phyloP scores from a whole-genome alignment of 305 asterid species.

The Nicotiana rustica region DNA sequence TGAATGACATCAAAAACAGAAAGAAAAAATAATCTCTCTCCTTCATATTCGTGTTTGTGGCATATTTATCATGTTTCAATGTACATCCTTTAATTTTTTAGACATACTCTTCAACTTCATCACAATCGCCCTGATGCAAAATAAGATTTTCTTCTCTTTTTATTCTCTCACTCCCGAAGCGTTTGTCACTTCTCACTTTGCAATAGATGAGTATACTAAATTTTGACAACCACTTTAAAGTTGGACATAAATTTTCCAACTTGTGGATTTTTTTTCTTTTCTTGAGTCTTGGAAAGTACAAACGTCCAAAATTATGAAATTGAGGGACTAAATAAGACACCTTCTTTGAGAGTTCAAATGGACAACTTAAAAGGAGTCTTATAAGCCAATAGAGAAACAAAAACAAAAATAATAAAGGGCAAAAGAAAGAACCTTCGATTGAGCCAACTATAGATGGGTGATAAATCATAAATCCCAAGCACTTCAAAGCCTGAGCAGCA shows the following conservation, averaged over 20 bases:
- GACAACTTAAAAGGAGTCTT: not conserved
- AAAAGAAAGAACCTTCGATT: constrained; percentile 51
- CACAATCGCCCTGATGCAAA: not conserved
- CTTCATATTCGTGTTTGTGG: not conserved
- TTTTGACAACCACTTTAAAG: too few species aligned
- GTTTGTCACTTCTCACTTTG: too few species aligned
- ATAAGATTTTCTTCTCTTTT: too few species aligned
- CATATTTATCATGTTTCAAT: not conserved
- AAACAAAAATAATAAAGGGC: constrained; percentile 7
- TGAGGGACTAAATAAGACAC: not conserved
- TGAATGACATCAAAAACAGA: not conserved
- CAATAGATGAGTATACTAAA: too few species aligned
- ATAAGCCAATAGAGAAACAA: not conserved
- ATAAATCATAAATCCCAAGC: constrained; percentile 86
- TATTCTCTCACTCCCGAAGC: too few species aligned
- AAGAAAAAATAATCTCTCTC: not conserved
- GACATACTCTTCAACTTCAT: not conserved
- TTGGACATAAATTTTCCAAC: too few species aligned
- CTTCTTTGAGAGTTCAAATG: not conserved
- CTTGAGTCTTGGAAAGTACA: not conserved
- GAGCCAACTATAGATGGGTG: constrained; percentile 64
- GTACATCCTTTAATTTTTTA: not conserved
- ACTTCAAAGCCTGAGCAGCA: constrained; percentile 81
- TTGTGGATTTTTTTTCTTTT: too few species aligned
- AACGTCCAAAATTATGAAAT: not conserved